These are phyloP conservation scores for Boletus holoroseus DNA, from an alignment of 1,284 basidiomycete genomes.

Conservation along the genomic window DNA sequence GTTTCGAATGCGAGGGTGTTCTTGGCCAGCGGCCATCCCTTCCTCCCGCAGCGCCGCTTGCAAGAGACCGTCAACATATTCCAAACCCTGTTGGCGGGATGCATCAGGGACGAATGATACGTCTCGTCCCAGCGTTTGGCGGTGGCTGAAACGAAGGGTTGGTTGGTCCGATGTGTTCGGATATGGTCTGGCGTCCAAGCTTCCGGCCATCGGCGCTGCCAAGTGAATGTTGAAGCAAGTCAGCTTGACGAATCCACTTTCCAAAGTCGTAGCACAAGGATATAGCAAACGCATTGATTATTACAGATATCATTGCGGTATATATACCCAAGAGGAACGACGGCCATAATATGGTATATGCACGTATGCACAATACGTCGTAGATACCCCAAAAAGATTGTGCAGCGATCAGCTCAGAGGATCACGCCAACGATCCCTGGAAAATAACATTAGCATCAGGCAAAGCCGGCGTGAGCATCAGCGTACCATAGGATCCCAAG, in stretches of 20 bases:
- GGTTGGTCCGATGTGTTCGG: neutral
- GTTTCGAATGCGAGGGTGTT: neutral
- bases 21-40: neutral
- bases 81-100: neutral
- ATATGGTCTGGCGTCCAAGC: neutral
- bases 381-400: neutral
- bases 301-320: neutral
- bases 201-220: neutral
- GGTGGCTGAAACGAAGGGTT: neutral
- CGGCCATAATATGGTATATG: neutral
- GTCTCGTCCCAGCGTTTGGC: neutral
- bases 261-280: neutral
- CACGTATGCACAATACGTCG: neutral
- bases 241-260: neutral
- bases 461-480: neutral
- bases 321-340: neutral
- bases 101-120: no score
- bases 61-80: neutral
- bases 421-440: constrained; percentile 34
- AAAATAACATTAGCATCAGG: neutral
- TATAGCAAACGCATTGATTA: neutral
- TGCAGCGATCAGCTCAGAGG: neutral
- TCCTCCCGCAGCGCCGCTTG: no score
- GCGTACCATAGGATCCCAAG: constrained; percentile 89
- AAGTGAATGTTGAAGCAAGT: no score